Base-by-base conservation (phyloP, 2,329 filamentous ascomycete species). In the Colletotrichum eleusines region DNA sequence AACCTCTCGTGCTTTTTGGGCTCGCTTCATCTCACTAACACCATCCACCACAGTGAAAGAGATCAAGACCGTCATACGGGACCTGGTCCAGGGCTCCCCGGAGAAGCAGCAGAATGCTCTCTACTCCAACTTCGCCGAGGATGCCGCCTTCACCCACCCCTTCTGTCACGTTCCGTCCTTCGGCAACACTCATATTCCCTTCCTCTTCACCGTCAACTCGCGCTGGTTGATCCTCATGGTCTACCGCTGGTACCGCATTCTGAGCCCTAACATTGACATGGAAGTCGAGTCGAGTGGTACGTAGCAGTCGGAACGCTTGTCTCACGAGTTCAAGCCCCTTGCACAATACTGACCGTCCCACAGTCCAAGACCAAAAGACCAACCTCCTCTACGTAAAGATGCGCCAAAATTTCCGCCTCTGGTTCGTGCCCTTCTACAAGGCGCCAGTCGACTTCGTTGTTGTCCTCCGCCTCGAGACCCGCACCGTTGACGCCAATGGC, bases 211-310 rank as follows among this genome's bases (percentile, higher is more conserved):
- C 1, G 66, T 88, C 31, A 88, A 91, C 73, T 95, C 92, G 12
- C 86, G 93, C 53, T 89, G 86, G 81, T 78, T 93, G 7, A 85
- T 97, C 23, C 82, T 87, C 58, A 85, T 86, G 74, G 91, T 97
- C 67, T 97, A 94, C 77, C 88, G 90, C 50, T 95, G 92, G 92
- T 95, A 97, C 81, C 93, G 94, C 77, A 92, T 95, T 73, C 84
- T 97, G 77, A 94, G 90, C 72, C 94, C 94, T 0, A 83, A 85
- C 23, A 92, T 96, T 74, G 85, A 90, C 53, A 81, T 95, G 16
- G 82, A 86, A 1, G 84, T 97, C 23, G 87, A 94, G 73, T 87
- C 86, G 4, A 80, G 81, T 53, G 84, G 87, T 88, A 77, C 51
- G 80, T 77, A 26, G 40, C 9, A 44, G 42, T 53, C 1, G 44